Evolutionary conservation across 495 filamentous ascomycete genomes (phyloP).

Genomic region (Penicillium herquei): DNA sequence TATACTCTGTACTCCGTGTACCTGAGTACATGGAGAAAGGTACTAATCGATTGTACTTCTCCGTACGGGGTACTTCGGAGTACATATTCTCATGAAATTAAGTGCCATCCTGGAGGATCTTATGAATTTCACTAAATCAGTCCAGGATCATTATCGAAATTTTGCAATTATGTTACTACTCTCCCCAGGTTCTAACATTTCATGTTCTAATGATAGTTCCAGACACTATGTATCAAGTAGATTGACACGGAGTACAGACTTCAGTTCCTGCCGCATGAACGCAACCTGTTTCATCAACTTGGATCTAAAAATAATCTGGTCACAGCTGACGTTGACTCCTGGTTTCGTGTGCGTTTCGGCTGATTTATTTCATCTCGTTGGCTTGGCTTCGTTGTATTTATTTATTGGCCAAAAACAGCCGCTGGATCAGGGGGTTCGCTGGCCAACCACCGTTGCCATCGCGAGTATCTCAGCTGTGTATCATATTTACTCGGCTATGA

Average conservation of each 20-base stretch:
- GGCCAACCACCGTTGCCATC: not conserved
- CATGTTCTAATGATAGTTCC: not conserved
- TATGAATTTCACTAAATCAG: no score
- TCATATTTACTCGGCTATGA: not conserved
- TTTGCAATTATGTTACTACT: no score
- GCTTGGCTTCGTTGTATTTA: no score
- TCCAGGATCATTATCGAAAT: no score
- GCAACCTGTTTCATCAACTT: not conserved
- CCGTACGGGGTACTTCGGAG: no score
- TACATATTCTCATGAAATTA: no score
- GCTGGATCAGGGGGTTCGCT: not conserved
- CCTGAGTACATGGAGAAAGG: no score
- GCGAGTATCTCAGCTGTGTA: not conserved
- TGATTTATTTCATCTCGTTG: not conserved
- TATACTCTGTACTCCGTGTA: no score
- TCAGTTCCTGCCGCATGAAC: not conserved
- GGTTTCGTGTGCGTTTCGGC: not conserved
- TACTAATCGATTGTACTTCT: no score
- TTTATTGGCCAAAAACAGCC: no score
- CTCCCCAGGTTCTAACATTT: no score
- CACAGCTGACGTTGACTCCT: constrained; percentile 2
- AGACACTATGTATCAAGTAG: not conserved
- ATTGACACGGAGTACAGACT: not conserved
- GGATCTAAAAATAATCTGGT: constrained; percentile 2
- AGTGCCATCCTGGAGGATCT: no score